Conservation (phyloP, 208 protist species). For the Blechomonas ayalai region DNA sequence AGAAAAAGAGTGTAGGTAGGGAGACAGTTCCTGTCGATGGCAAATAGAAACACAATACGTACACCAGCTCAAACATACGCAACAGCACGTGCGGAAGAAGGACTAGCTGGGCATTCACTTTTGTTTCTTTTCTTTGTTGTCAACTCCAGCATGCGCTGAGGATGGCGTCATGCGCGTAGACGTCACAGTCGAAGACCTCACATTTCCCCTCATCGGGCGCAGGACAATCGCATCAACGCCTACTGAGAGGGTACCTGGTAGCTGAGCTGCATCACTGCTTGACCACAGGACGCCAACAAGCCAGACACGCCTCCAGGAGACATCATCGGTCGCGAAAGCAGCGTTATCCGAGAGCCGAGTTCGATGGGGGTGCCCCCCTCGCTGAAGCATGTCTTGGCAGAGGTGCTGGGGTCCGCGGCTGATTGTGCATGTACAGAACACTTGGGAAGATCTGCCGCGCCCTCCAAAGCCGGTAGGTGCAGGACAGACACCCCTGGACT, state of each 20-base stretch:
- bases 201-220: no score
- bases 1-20: no score
- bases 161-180: neutral
- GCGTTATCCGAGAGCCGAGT: conserved; percentile 44
- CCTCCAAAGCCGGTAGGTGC: conserved; percentile 38
- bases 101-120: neutral
- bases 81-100: no score
- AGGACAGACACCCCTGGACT: conserved; percentile 25
- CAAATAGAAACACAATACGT: no score
- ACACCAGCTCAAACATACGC: no score
- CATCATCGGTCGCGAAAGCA: conserved; percentile 37
- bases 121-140: conserved; percentile 4
- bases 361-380: neutral
- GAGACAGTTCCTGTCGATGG: no score
- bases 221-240: no score
- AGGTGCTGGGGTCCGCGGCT: neutral
- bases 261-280: conserved; percentile 62
- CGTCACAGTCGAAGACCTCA: no score
- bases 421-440: conserved; percentile 5
- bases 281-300: conserved; percentile 56
- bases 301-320: conserved; percentile 48
- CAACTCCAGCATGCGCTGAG: neutral
- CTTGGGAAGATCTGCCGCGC: conserved; percentile 18
- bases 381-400: neutral
- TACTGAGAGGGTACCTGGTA: no score